Evolutionary conservation across 1,284 basidiomycete genomes (phyloP).

Genomic region (Ustanciosporium gigantosporum): DNA sequence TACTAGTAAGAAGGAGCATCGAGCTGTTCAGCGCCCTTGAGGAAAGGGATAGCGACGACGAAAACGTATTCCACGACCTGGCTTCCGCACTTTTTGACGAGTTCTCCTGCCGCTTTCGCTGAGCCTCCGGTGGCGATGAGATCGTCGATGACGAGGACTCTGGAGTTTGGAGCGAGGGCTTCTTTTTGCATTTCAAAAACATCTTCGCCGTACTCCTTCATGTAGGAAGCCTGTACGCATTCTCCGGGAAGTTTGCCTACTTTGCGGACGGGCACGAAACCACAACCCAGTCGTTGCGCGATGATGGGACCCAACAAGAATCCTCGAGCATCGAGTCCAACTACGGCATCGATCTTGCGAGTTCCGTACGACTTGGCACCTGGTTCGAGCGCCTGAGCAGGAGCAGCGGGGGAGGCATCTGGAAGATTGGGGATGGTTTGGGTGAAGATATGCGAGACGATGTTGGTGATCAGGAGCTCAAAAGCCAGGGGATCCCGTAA

Average conservation of each 20-base stretch:
- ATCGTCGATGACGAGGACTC: constrained; percentile 89
- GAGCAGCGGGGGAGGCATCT: constrained; percentile 43
- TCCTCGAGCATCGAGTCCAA: constrained; percentile 93
- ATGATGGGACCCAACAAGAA: constrained; percentile 93
- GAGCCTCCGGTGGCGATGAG: constrained; percentile 96
- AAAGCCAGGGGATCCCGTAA: constrained; percentile 59
- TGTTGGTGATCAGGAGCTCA: constrained; percentile 80
- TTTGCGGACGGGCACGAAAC: constrained; percentile 96
- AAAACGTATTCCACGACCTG: constrained; percentile 91
- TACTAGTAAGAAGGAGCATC: constrained; percentile 74
- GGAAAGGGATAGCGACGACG: constrained; percentile 83
- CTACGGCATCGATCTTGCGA: constrained; percentile 81
- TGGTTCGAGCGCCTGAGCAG: constrained; percentile 22
- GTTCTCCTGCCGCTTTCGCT: constrained; percentile 88
- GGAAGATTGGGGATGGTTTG: constrained; percentile 67
- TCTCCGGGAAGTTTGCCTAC: constrained; percentile 89
- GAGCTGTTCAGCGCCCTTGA: constrained; percentile 77
- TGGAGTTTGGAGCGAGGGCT: constrained; percentile 78
- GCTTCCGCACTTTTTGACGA: constrained; percentile 80
- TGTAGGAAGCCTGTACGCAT: constrained; percentile 76
- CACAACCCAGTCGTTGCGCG: constrained; percentile 85
- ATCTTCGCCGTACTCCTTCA: constrained; percentile 98
- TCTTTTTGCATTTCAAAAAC: constrained; percentile 92
- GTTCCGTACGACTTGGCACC: constrained; percentile 28
- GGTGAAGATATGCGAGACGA: constrained; percentile 82